A percentile compares a stretch with the other conserved stretches of the same genome.
phyloP scores from a whole-genome alignment of 2,329 filamentous ascomycete species.

The Pseudonectria foliicola region DNA sequence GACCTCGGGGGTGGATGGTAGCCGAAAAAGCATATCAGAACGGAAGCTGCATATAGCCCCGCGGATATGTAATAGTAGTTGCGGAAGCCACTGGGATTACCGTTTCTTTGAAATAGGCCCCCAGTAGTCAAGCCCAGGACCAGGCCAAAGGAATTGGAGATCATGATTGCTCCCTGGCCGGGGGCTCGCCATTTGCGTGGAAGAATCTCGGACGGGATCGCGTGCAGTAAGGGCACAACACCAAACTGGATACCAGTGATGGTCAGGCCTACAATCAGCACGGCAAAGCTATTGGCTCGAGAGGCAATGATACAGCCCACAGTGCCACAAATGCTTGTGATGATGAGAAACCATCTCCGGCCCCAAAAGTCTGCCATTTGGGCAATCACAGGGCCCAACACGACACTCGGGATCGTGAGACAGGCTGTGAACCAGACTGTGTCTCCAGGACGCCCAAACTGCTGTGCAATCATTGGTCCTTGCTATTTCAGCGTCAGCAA shows the following conservation, averaged over 20 bases:
- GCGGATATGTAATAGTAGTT: conserved; percentile 10
- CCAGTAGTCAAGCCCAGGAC: conserved; percentile 7
- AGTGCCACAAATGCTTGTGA: conserved; percentile 1
- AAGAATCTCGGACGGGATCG: conserved; percentile 10
- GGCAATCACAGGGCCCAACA: conserved; percentile 7
- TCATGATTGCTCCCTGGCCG: conserved; percentile 9
- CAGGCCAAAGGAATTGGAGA: conserved; percentile 7
- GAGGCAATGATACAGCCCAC: conserved; percentile 6
- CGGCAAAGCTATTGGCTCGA: not conserved
- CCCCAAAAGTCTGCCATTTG: conserved; percentile 7
- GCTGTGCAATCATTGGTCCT: conserved; percentile 5
- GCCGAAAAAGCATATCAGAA: conserved; percentile 3
- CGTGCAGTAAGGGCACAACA: conserved; percentile 8
- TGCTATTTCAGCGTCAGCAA: no score
- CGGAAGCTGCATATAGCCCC: conserved; percentile 1
- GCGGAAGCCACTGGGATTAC: conserved; percentile 5
- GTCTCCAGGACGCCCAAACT: conserved; percentile 6
- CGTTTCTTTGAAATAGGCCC: conserved; percentile 2
- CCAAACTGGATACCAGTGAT: conserved; percentile 8
- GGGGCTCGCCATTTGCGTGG: conserved; percentile 9
- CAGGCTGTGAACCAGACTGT: conserved; percentile 8
- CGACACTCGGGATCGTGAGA: conserved; percentile 10
- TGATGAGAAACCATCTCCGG: conserved; percentile 6
- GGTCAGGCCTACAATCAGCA: conserved; percentile 2
- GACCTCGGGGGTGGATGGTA: conserved; percentile 8